Percentiles rank a stretch among this genome's conserved stretches.
Evolutionary conservation across 768 basidiomycete genomes (phyloP).

Genomic region (Neoboletus magnificus): DNA sequence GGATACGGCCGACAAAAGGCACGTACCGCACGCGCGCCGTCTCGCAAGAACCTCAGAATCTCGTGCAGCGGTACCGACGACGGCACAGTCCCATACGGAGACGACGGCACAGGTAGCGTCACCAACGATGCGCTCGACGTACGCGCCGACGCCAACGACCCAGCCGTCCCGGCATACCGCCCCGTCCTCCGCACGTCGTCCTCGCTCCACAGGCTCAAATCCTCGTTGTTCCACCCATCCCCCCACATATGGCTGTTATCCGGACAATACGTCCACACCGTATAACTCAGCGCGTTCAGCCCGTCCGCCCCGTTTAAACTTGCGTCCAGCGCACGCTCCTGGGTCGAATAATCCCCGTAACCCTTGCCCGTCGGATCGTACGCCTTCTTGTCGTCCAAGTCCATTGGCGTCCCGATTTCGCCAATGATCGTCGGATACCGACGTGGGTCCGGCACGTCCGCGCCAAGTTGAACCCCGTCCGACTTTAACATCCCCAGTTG

Average conservation of each 20-base stretch:
- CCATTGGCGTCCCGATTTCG: slow-evolving; percentile 93
- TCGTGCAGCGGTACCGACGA: slow-evolving; percentile 7
- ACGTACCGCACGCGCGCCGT: slow-evolving; percentile 79
- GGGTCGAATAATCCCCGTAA: slow-evolving; percentile 73
- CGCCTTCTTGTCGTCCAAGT: slow-evolving; percentile 84
- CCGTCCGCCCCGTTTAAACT: slow-evolving; percentile 80
- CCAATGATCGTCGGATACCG: slow-evolving; percentile 87
- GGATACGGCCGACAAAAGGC: slow-evolving; percentile 90
- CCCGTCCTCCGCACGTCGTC: slow-evolving; percentile 53
- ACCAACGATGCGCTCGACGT: slow-evolving; percentile 19
- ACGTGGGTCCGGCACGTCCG: slow-evolving; percentile 9
- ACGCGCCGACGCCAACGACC: slow-evolving; percentile 7
- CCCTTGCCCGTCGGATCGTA: slow-evolving; percentile 52
- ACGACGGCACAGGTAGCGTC: slow-evolving; percentile 18
- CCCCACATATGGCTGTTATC: slow-evolving; percentile 87
- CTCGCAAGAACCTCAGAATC: slow-evolving; percentile 64
- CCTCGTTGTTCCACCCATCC: slow-evolving; percentile 96
- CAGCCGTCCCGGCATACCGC: background rate
- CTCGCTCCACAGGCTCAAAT: slow-evolving; percentile 81
- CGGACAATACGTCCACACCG: slow-evolving; percentile 85
- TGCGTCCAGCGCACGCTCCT: slow-evolving; percentile 86
- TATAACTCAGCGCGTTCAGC: slow-evolving; percentile 68
- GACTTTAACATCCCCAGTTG: slow-evolving; percentile 78
- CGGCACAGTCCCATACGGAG: slow-evolving; percentile 4
- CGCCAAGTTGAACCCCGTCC: slow-evolving; percentile 64